A percentile compares a stretch with the other conserved stretches of the same genome.
phyloP scores from a whole-genome alignment of 2,329 filamentous ascomycete genomes.

The Phaeomoniella chlamydospora region DNA sequence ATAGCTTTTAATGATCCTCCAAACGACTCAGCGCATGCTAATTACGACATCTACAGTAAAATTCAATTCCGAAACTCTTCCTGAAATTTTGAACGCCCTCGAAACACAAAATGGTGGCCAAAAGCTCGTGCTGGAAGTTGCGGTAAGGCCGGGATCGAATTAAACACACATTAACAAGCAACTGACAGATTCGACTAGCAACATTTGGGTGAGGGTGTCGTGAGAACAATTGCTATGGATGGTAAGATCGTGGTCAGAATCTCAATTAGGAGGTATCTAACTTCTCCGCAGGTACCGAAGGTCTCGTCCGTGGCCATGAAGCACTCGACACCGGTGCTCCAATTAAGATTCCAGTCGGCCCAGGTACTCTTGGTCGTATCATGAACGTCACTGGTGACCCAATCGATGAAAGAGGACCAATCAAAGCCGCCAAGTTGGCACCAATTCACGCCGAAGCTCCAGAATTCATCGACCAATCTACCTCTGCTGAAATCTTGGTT shows the following conservation, averaged over 20 bases:
- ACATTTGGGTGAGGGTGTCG: conserved; percentile 98
- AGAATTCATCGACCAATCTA: conserved; percentile 88
- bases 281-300: conserved; percentile 68
- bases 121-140: conserved; percentile 91
- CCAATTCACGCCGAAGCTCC: conserved; percentile 95
- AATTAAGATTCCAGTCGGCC: conserved; percentile 93
- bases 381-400: conserved; percentile 99
- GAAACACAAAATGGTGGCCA: conserved; percentile 81
- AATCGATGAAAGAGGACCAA: conserved; percentile 97
- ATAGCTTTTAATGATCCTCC: conserved; percentile 1
- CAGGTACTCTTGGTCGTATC: conserved; percentile 91
- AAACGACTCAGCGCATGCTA: conserved; percentile 4
- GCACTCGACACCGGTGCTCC: conserved; percentile 81
- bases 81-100: conserved; percentile 93
- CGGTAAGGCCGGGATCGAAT: conserved; percentile 46
- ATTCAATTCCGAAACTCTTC: conserved; percentile 87
- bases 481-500: conserved; percentile 86
- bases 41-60: conserved; percentile 53
- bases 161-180: conserved; percentile 1
- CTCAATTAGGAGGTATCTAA: not conserved
- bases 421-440: conserved; percentile 76
- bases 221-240: conserved; percentile 99
- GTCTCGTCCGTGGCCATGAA: conserved; percentile 86
- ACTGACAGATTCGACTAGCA: conserved; percentile 45
- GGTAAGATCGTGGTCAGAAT: conserved; percentile 37